Evolutionary conservation across 2,329 filamentous ascomycete genomes (phyloP).

Genomic region (Arachnopeziza araneosa): DNA sequence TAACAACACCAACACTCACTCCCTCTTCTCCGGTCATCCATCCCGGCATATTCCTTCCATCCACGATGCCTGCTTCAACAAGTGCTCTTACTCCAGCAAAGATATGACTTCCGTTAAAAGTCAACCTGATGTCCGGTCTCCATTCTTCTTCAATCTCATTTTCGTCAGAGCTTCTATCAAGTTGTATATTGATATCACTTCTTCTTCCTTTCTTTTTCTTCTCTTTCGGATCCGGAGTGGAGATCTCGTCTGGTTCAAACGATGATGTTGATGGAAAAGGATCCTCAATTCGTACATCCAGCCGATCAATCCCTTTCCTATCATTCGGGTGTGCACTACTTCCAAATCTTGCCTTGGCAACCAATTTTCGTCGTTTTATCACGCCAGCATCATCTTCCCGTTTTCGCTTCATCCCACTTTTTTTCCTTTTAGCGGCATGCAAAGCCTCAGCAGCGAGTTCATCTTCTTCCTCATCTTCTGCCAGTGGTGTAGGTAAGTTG

Average conservation of each 20-base stretch:
- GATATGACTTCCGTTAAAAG: constrained; percentile 70
- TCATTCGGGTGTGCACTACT: constrained; percentile 49
- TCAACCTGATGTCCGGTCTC: constrained; percentile 57
- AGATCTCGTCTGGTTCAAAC: constrained; percentile 13
- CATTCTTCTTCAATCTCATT: constrained; percentile 35
- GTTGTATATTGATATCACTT: constrained; percentile 19
- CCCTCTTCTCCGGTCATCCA: constrained; percentile 90
- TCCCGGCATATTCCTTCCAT: constrained; percentile 74
- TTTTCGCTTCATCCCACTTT: constrained; percentile 24
- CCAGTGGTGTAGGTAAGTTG: constrained; percentile 28
- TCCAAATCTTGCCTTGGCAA: constrained; percentile 68
- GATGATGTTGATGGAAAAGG: constrained; percentile 38
- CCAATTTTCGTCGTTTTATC: constrained; percentile 52
- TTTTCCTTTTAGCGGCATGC: constrained; percentile 8
- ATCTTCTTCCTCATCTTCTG: constrained; percentile 37
- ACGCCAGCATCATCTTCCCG: constrained; percentile 31
- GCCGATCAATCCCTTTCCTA: constrained; percentile 54
- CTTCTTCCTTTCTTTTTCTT: constrained; percentile 26
- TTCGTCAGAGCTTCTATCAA: constrained; percentile 25
- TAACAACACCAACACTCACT: constrained; percentile 67
- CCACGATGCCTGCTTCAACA: constrained; percentile 69
- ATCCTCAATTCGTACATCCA: constrained; percentile 57
- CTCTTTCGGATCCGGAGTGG: constrained; percentile 11
- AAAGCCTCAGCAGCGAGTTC: not conserved
- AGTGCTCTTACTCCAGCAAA: constrained; percentile 75